Evolutionary conservation across 352 stramenopile species (phyloP).

Genomic region (Phytophthora rubi): DNA sequence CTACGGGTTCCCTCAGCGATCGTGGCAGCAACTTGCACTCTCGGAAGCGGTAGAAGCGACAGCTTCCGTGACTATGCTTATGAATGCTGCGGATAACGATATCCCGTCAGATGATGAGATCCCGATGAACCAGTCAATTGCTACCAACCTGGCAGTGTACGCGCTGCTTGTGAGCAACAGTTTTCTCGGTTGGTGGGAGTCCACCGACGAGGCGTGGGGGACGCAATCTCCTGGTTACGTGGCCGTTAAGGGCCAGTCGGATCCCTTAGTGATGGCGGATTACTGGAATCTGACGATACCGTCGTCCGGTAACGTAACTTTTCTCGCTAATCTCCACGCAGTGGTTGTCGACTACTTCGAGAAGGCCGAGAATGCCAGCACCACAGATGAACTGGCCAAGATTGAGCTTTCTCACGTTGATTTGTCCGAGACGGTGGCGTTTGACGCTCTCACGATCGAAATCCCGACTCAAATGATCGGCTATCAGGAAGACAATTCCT

Average conservation of each 20-base stretch:
- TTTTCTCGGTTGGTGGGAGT: slow-evolving; percentile 7
- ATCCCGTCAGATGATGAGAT: neutral
- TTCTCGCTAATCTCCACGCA: neutral
- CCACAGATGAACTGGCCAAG: slow-evolving; percentile 4
- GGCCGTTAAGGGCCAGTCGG: neutral
- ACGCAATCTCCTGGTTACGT: neutral
- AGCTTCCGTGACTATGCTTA: neutral
- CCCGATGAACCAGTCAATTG: neutral
- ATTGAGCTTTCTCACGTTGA: slow-evolving; percentile 21
- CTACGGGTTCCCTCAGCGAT: slow-evolving; percentile 5
- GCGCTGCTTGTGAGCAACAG: slow-evolving; percentile 3
- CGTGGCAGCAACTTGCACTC: slow-evolving; percentile 3
- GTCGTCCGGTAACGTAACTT: neutral
- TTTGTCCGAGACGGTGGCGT: neutral
- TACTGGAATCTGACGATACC: neutral
- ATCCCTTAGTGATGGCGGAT: slow-evolving; percentile 1
- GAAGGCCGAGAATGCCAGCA: slow-evolving; percentile 11
- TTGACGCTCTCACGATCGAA: slow-evolving; percentile 17
- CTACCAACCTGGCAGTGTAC: slow-evolving; percentile 1
- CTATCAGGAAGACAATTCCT: slow-evolving; percentile 9
- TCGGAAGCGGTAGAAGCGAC: neutral
- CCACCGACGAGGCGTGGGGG: neutral
- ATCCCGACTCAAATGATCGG: slow-evolving; percentile 15
- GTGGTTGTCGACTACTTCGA: neutral
- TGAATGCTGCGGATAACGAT: neutral